Evolutionary conservation across 2,329 filamentous ascomycete species (phyloP).

Genomic region (Neonectria magnoliae): DNA sequence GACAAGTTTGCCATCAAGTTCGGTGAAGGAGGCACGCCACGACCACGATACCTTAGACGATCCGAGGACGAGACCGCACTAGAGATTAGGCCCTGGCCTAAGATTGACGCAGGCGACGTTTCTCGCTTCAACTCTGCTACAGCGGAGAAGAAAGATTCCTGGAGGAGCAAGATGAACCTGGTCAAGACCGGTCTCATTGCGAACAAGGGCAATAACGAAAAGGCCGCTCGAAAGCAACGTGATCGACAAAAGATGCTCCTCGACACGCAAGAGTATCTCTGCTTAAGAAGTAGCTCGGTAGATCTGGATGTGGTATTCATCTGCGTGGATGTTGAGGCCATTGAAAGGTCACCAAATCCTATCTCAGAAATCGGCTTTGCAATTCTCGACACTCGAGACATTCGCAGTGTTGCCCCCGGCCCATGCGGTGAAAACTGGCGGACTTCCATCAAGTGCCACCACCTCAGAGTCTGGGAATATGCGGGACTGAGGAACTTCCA

Average conservation of each 20-base stretch:
- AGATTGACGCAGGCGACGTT: conserved; percentile 51
- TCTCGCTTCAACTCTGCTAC: conserved; percentile 42
- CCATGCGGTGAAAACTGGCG: conserved; percentile 73
- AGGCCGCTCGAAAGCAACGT: conserved; percentile 61
- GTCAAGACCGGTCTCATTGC: conserved; percentile 29
- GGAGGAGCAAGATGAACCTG: conserved; percentile 36
- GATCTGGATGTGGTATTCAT: conserved; percentile 67
- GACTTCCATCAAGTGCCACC: conserved; percentile 71
- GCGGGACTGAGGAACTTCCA: conserved; percentile 70
- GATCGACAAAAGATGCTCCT: conserved; percentile 65
- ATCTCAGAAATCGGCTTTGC: conserved; percentile 91
- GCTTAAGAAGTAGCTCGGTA: conserved; percentile 54
- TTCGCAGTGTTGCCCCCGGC: conserved; percentile 68
- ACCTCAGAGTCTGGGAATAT: conserved; percentile 81
- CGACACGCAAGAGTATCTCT: conserved; percentile 75
- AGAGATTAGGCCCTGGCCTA: conserved; percentile 47
- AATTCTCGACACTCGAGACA: conserved; percentile 74
- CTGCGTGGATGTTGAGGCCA: conserved; percentile 84
- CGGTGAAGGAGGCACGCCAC: conserved; percentile 65
- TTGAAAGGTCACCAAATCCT: conserved; percentile 71
- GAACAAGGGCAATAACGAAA: conserved; percentile 52
- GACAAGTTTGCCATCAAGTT: conserved; percentile 72
- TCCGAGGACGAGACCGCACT: conserved; percentile 55
- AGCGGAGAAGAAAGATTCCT: conserved; percentile 22
- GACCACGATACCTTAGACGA: conserved; percentile 74